Conservation (phyloP, 352 stramenopile genomes). For the Pythium graminicola region DNA sequence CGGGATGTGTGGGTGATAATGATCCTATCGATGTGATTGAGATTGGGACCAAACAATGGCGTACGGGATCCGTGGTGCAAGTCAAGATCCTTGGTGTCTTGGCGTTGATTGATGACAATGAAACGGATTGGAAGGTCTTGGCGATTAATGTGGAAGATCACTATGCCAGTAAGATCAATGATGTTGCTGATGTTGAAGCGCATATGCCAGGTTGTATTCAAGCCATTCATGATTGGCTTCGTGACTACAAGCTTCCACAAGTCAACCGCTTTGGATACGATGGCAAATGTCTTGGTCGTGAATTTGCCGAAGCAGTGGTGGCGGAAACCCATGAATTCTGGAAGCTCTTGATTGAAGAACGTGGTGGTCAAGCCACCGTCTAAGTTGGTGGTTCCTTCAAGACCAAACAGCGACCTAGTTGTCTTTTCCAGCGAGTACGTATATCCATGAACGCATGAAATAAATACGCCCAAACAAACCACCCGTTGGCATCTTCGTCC, state of each 20-base stretch:
- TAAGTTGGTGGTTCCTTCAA: too few relatives aligned
- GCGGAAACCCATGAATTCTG: conserved; percentile 87
- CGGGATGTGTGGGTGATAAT: conserved; percentile 90
- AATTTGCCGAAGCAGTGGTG: conserved; percentile 84
- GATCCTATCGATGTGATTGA: conserved; percentile 99
- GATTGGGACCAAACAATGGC: conserved; percentile 93
- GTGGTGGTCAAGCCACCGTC: conserved; percentile 72
- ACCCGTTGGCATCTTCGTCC: too few relatives aligned
- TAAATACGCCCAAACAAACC: too few relatives aligned
- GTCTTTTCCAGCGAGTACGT: too few relatives aligned
- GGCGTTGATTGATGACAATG: conserved; percentile 99
- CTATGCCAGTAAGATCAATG: conserved; percentile 95
- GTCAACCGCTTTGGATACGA: conserved; percentile 99
- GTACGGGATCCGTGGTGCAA: conserved; percentile 91
- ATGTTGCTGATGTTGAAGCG: conserved; percentile 95
- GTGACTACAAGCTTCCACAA: conserved; percentile 99
- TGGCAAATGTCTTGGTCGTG: conserved; percentile 91
- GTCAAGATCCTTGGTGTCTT: conserved; percentile 98
- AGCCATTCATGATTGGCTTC: conserved; percentile 96
- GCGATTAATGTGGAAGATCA: conserved; percentile 96
- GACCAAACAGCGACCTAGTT: too few relatives aligned
- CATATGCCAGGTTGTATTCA: conserved; percentile 91
- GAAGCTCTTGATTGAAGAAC: conserved; percentile 85
- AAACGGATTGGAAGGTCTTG: conserved; percentile 99
- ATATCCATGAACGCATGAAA: too few relatives aligned